Conservation (phyloP, 2,329 filamentous ascomycete genomes). For the Didymosphaeria variabile region DNA sequence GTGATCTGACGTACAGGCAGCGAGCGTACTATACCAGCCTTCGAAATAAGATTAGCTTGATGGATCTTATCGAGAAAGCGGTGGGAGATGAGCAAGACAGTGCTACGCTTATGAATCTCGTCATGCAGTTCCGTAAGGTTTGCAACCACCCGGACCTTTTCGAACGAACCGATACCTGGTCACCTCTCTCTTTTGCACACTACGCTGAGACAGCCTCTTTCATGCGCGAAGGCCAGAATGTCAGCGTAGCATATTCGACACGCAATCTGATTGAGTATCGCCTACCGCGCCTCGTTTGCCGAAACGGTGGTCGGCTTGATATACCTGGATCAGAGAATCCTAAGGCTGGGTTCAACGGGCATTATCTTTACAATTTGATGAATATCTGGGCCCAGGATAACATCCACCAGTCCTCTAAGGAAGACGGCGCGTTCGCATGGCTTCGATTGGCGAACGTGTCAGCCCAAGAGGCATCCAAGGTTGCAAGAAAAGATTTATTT, state of each 20-base stretch:
- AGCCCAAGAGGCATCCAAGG: constrained; percentile 73
- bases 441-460: constrained; percentile 85
- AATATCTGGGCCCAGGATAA: constrained; percentile 90
- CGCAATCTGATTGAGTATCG: constrained; percentile 86
- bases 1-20: constrained; percentile 94
- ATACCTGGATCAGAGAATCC: constrained; percentile 77
- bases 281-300: constrained; percentile 82
- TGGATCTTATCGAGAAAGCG: constrained; percentile 98
- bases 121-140: constrained; percentile 99
- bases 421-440: constrained; percentile 81
- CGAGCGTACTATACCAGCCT: constrained; percentile 91
- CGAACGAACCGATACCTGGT: constrained; percentile 89
- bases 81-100: constrained; percentile 94
- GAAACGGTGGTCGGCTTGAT: constrained; percentile 79
- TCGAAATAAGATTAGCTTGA: constrained; percentile 96
- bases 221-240: constrained; percentile 82
- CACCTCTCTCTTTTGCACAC: constrained; percentile 81
- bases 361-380: constrained; percentile 81
- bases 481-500: constrained; percentile 76
- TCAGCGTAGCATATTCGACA: constrained; percentile 86
- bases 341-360: constrained; percentile 80
- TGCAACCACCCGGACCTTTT: constrained; percentile 99
- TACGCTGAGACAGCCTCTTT: constrained; percentile 97
- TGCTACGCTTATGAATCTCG: constrained; percentile 96
- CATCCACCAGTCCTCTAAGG: constrained; percentile 69